Evolutionary conservation across 768 basidiomycete genomes (phyloP).

Genomic region (Lactifluus echinatus): DNA sequence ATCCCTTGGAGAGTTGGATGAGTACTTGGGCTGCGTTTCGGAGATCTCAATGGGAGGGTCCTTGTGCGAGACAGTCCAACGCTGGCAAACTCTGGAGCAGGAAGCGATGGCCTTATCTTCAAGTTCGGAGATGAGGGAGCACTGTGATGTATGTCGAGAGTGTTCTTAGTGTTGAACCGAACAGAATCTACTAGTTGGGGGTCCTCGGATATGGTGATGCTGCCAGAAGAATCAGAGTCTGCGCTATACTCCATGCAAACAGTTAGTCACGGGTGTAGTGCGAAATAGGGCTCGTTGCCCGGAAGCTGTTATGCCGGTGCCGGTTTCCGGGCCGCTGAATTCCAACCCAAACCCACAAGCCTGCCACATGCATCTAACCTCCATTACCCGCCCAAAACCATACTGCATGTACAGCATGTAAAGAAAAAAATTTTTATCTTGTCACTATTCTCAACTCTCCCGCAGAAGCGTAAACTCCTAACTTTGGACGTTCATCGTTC

Average conservation of each 20-base stretch:
- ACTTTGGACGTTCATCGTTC: not conserved
- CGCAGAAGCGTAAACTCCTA: not conserved
- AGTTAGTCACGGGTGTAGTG: no score
- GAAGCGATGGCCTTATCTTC: constrained; percentile 15
- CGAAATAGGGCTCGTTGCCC: no score
- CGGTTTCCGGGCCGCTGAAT: not conserved
- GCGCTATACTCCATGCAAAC: constrained; percentile 1
- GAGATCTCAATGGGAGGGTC: constrained; percentile 32
- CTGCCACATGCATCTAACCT: no score
- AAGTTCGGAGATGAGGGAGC: constrained; percentile 22
- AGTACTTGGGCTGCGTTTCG: constrained; percentile 12
- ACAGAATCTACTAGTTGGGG: not conserved
- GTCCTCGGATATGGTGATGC: not conserved
- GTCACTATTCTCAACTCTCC: not conserved
- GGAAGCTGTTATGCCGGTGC: not conserved
- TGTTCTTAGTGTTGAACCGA: not conserved
- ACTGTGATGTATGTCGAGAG: constrained; percentile 9
- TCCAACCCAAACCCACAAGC: no score
- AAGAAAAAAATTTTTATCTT: not conserved
- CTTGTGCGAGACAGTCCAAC: constrained; percentile 17
- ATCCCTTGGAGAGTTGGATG: constrained; percentile 29
- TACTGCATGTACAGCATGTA: not conserved
- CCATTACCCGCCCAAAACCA: no score
- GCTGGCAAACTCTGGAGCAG: not conserved
- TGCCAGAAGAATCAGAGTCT: not conserved